Conservation (phyloP, 768 basidiomycete species). For the Boletellus emodensis region DNA sequence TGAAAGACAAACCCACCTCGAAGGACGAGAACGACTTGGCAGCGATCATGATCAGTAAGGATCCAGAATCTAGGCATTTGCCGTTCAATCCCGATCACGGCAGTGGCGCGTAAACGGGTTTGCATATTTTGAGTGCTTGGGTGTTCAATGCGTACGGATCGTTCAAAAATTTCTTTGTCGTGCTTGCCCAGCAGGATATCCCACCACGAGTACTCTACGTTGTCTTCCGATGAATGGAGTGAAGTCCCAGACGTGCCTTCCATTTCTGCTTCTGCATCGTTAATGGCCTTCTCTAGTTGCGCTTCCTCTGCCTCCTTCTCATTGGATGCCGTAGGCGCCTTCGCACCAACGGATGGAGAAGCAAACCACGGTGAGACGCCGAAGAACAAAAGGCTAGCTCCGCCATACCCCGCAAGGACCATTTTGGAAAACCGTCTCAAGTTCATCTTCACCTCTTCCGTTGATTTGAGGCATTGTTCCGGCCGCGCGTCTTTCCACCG, state of each 20-base stretch:
- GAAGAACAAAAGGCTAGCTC: constrained; percentile 77
- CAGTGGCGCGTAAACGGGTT: constrained; percentile 49
- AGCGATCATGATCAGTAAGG: constrained; percentile 71
- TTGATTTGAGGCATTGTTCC: constrained; percentile 31
- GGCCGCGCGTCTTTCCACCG: constrained; percentile 22
- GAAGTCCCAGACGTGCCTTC: constrained; percentile 37
- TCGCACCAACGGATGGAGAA: constrained; percentile 21
- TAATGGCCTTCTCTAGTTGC: constrained; percentile 60
- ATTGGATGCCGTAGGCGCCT: constrained; percentile 26
- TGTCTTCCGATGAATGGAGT: constrained; percentile 20
- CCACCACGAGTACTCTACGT: constrained; percentile 71
- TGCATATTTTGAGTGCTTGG: constrained; percentile 19
- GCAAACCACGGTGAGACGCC: constrained; percentile 47
- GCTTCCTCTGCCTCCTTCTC: constrained; percentile 56
- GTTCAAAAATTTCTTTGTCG: constrained; percentile 79
- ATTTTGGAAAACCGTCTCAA: constrained; percentile 79
- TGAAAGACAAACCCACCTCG: constrained; percentile 41
- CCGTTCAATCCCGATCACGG: constrained; percentile 61
- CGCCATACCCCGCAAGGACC: constrained; percentile 81
- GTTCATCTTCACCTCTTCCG: constrained; percentile 57
- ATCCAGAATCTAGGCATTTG: constrained; percentile 86
- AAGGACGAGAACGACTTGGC: constrained; percentile 72
- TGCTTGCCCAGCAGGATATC: constrained; percentile 74
- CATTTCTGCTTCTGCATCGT: constrained; percentile 65
- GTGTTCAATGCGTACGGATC: constrained; percentile 39